Evolutionary conservation across 768 basidiomycete species (phyloP), one percentile per base, ranked within the genome.

Genomic region (Lentinula boryana): DNA sequence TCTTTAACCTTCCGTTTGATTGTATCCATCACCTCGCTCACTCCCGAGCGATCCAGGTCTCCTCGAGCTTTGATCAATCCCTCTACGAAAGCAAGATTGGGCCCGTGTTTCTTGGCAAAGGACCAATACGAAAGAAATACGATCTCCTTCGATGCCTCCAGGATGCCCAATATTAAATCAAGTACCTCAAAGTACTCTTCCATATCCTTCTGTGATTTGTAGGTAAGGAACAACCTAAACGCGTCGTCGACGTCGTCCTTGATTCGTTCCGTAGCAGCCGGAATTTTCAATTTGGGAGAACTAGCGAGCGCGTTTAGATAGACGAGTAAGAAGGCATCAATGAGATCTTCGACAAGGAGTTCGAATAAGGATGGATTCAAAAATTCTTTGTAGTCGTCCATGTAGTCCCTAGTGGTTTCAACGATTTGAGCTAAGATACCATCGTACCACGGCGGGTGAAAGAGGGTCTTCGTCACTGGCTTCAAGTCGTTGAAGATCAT

Each of bases 361-460:
- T 98, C 95, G 64, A 98, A 86, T 49, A 99, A 80, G 5, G 91
- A 87, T 13, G 91, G 81, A 69, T 98, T 97, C 62, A 99, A 86
- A 68, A 88, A 97, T 49, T 84, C 81, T 69, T 95, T 91, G 71
- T 93, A 96, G 73, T 98, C 97, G n/a, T 80, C 72, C 86, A 95
- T 94, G 74, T 98, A 98, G 68, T 99, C 97, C 57, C 88, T 84
- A 80, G 98, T 91, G 44, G 97, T 99, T 75, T 95, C 92, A 63
- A 97, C 81, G 57, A 98, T 89, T 73, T 96, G 94, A 4, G 80
- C 78, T 75, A 96, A 84, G 68, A 89, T 83, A 4, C 89, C 88
- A 32, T 95, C 93, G 71, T 98, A 98, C 97, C 97, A 98, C 1
- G 80, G 65, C 5, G 82, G 77, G 61, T 88, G 87, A 81, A 98